Evolutionary conservation across 2,329 filamentous ascomycete species (phyloP).

Genomic region (Fusarium succisae): DNA sequence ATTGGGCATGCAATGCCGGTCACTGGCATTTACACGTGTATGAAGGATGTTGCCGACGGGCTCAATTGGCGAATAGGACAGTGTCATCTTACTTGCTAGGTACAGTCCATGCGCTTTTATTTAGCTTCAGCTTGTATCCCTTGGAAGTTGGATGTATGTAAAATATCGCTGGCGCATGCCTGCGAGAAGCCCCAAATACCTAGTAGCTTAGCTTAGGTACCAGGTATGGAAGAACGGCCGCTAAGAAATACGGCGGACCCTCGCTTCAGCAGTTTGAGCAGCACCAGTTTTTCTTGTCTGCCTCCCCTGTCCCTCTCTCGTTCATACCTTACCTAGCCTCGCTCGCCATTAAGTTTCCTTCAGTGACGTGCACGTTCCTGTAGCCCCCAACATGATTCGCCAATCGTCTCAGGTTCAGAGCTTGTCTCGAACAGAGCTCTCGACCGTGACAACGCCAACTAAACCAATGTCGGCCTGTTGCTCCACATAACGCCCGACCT

Average conservation of each 20-base stretch:
- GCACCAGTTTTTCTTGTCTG: neutral
- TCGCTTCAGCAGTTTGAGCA: neutral
- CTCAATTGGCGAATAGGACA: constrained; percentile 1
- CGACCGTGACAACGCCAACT: constrained; percentile 8
- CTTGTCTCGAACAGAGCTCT: constrained; percentile 29
- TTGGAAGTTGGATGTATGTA: neutral
- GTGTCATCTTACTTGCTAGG: neutral
- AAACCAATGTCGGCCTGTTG: constrained; percentile 7
- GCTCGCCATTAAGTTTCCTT: constrained; percentile 13
- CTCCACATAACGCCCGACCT: constrained; percentile 23
- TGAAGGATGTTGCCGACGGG: neutral
- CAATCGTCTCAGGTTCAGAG: constrained; percentile 25
- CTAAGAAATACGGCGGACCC: constrained; percentile 24
- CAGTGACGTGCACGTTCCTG: constrained; percentile 35
- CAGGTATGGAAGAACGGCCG: constrained; percentile 10
- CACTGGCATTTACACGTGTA: constrained; percentile 3
- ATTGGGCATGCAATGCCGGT: neutral
- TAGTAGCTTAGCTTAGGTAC: neutral
- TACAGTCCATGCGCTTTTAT: neutral
- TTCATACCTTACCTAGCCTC: neutral
- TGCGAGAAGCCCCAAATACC: neutral
- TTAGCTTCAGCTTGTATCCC: neutral
- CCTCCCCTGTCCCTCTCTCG: neutral
- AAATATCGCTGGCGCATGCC: neutral
- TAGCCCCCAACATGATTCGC: constrained; percentile 16